Percentiles rank a stretch among this genome's conserved stretches.
Conservation (phyloP, 441 rosid species). For the Aleurites moluccanus region DNA sequence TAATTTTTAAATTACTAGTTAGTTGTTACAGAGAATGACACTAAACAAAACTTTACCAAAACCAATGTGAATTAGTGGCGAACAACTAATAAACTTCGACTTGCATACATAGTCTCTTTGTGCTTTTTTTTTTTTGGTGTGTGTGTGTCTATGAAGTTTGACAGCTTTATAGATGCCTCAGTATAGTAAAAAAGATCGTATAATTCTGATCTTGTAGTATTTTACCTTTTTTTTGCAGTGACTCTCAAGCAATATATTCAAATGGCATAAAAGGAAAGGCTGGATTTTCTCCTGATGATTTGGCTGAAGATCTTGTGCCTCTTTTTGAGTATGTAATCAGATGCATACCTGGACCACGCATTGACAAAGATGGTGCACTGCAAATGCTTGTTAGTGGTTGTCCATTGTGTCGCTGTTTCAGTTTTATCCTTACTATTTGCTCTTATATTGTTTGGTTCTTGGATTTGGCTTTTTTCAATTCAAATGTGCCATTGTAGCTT, state of each 20-base stretch:
- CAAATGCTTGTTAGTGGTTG: slow-evolving; percentile 96
- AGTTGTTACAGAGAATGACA: neutral
- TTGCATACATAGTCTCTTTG: neutral
- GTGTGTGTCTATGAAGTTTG: neutral
- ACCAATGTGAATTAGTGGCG: neutral
- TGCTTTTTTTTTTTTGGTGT: neutral
- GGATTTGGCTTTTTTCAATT: slow-evolving; percentile 18
- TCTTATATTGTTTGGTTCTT: slow-evolving; percentile 11
- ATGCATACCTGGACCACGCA: slow-evolving; percentile 95
- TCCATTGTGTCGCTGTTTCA: slow-evolving; percentile 29
- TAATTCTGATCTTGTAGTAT: slow-evolving; percentile 16
- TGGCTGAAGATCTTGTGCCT: slow-evolving; percentile 92
- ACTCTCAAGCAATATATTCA: slow-evolving; percentile 94
- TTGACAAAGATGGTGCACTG: slow-evolving; percentile 88
- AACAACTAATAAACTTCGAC: slow-evolving; percentile 6
- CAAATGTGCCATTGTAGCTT: neutral
- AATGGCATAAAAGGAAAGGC: slow-evolving; percentile 96
- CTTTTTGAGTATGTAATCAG: slow-evolving; percentile 83
- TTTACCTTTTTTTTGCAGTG: slow-evolving; percentile 49
- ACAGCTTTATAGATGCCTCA: slow-evolving; percentile 3
- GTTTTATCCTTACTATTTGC: neutral
- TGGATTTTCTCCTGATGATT: slow-evolving; percentile 81
- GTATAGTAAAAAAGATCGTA: slow-evolving; percentile 5
- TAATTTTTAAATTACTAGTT: neutral
- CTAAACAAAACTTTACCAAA: neutral